These are phyloP conservation scores for Gossypium arboreum DNA, from an alignment of 345 rosid species.

Conservation along the genomic window DNA sequence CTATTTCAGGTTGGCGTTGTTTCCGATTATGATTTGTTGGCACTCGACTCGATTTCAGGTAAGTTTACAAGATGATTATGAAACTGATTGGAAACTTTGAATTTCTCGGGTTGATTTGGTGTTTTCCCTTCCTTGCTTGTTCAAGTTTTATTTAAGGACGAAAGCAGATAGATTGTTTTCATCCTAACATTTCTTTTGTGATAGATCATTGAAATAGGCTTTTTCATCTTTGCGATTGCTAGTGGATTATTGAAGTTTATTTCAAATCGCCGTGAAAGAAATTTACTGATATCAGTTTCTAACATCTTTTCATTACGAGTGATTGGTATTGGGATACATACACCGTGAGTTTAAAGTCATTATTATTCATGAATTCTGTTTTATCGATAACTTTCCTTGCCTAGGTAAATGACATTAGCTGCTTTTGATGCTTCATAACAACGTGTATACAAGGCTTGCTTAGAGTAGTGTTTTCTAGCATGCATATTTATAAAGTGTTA, in stretches of 20 bases:
- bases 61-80: neutral
- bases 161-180: neutral
- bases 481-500: constrained; percentile 1
- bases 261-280: neutral
- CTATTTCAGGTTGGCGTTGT: constrained; percentile 86
- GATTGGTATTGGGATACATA: neutral
- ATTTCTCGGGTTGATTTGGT: neutral
- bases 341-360: neutral
- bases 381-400: neutral
- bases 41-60: constrained; percentile 89
- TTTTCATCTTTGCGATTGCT: neutral
- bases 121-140: neutral
- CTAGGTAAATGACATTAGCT: neutral
- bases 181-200: neutral
- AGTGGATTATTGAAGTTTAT: neutral
- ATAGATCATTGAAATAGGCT: neutral
- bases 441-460: neutral
- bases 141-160: neutral
- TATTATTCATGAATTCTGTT: neutral
- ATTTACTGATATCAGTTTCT: neutral
- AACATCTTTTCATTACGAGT: no score
- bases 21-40: constrained; percentile 91
- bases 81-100: neutral
- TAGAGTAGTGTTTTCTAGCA: neutral
- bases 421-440: neutral